A percentile compares a stretch with the other conserved stretches of the same genome.
These are phyloP conservation scores for Podospora pseudocomata DNA, from an alignment of 495 filamentous ascomycete genomes.

Conservation along the genomic window DNA sequence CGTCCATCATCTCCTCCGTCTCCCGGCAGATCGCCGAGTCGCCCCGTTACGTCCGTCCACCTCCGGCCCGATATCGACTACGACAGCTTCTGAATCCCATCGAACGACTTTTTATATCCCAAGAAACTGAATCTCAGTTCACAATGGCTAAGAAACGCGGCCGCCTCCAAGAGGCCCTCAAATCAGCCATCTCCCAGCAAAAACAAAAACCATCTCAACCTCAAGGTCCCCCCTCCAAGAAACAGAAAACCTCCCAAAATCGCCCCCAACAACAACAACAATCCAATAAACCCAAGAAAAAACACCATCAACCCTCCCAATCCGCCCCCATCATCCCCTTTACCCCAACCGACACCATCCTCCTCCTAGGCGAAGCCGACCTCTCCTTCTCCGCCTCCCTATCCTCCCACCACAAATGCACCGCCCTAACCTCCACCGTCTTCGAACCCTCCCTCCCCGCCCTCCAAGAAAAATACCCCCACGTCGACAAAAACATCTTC, in stretches of 20 bases:
- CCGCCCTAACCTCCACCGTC: constrained; percentile 55
- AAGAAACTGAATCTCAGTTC: background rate
- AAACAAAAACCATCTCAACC: constrained; percentile 19
- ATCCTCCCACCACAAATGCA: constrained; percentile 65
- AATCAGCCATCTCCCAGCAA: constrained; percentile 23
- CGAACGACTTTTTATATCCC: background rate
- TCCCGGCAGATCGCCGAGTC: constrained; percentile 9
- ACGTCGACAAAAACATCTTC: constrained; percentile 58
- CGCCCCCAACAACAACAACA: constrained; percentile 3
- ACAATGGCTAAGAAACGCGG: constrained; percentile 23
- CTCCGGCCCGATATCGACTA: background rate
- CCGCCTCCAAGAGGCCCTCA: constrained; percentile 20
- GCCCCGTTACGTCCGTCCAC: constrained; percentile 1
- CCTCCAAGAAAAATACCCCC: constrained; percentile 71
- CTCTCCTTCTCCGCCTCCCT: constrained; percentile 84
- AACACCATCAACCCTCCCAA: constrained; percentile 34
- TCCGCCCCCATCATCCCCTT: constrained; percentile 70
- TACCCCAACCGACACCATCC: constrained; percentile 61
- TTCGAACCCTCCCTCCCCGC: constrained; percentile 43
- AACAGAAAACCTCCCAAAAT: constrained; percentile 17
- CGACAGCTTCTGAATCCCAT: background rate
- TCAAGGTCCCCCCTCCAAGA: constrained; percentile 10
- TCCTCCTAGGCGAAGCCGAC: constrained; percentile 90
- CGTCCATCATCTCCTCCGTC: constrained; percentile 13
- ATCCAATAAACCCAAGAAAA: constrained; percentile 10